Conservation (phyloP, 768 basidiomycete species). For the Dioszegia crocea region DNA sequence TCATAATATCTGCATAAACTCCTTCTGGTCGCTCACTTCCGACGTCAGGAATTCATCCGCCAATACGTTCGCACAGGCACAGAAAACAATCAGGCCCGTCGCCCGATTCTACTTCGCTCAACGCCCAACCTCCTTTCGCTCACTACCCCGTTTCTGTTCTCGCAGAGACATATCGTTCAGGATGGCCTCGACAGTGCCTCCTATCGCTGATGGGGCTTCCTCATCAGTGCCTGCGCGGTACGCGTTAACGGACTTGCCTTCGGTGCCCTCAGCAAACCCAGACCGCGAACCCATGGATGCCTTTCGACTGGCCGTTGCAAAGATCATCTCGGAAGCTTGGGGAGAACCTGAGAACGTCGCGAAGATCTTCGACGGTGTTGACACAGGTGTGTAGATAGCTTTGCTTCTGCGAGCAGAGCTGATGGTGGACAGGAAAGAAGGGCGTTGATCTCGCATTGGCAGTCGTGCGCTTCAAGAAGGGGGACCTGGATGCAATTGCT, state of each 20-base stretch:
- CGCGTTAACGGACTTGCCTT: constrained; percentile 32
- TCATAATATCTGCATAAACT: too few relatives aligned
- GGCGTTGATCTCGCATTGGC: constrained; percentile 91
- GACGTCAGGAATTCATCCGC: too few relatives aligned
- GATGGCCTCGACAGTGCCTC: constrained; percentile 2
- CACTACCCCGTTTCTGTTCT: neutral
- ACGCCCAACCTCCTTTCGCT: neutral
- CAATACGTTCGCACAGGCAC: neutral
- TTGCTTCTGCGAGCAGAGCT: neutral
- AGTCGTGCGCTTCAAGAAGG: constrained; percentile 81
- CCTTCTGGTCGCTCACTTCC: too few relatives aligned
- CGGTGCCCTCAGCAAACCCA: constrained; percentile 23
- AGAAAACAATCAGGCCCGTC: neutral
- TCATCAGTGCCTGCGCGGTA: constrained; percentile 6
- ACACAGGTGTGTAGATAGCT: constrained; percentile 56
- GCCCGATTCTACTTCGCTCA: neutral
- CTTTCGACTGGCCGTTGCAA: constrained; percentile 38
- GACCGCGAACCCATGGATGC: constrained; percentile 31
- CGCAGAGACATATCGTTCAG: neutral
- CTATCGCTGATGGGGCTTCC: neutral
- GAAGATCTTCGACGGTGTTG: constrained; percentile 76
- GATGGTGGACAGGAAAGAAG: constrained; percentile 60
- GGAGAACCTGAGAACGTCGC: constrained; percentile 53
- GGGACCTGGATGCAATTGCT: constrained; percentile 66
- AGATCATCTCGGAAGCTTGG: constrained; percentile 40